phyloP scores from a whole-genome alignment of 2,329 filamentous ascomycete species.

The Bertia moriformis region DNA sequence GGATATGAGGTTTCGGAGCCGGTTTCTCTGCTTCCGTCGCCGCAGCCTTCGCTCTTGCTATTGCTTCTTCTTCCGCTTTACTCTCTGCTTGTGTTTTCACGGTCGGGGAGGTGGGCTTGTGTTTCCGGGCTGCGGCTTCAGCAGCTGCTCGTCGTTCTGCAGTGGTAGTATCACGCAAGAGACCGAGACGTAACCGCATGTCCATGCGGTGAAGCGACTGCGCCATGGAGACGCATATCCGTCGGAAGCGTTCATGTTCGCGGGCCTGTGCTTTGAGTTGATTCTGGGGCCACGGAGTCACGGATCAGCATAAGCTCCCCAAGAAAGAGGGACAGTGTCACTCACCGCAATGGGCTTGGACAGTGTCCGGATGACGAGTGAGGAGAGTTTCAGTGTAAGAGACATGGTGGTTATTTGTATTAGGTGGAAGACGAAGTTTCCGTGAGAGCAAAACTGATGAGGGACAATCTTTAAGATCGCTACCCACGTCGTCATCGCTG shows the following conservation, averaged over 20 bases:
- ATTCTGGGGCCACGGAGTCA: constrained; percentile 28
- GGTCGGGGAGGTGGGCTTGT: constrained; percentile 35
- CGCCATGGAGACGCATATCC: constrained; percentile 44
- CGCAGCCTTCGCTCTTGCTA: constrained; percentile 23
- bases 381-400: constrained; percentile 50
- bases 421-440: no score
- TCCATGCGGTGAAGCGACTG: constrained; percentile 51
- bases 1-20: constrained; percentile 34
- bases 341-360: constrained; percentile 55
- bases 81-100: constrained; percentile 47
- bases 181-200: constrained; percentile 52
- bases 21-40: constrained; percentile 6
- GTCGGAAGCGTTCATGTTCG: constrained; percentile 53
- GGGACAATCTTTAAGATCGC: no score
- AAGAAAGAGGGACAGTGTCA: constrained; percentile 4
- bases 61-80: constrained; percentile 35
- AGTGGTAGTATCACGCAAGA: constrained; percentile 44
- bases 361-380: constrained; percentile 46
- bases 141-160: constrained; percentile 27
- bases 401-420: neutral
- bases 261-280: constrained; percentile 53
- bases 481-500: no score
- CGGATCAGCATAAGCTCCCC: constrained; percentile 1
- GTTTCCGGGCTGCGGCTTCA: constrained; percentile 35
- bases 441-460: no score